These are phyloP conservation scores for Solanum megistacrolobum DNA, from an alignment of 257 asterid species.

Conservation along the genomic window DNA sequence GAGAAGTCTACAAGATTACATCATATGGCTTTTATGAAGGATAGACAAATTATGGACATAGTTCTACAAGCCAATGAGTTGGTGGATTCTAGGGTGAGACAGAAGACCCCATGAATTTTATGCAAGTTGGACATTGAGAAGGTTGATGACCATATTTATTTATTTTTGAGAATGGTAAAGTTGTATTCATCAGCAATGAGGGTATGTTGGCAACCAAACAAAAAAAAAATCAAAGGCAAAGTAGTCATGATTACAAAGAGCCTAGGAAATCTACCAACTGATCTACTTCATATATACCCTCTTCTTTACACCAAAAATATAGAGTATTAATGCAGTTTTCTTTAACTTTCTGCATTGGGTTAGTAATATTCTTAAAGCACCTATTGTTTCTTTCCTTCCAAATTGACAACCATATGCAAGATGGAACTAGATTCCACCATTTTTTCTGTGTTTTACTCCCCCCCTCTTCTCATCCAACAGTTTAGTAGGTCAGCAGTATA, in stretches of 20 bases:
- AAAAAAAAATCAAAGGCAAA: not conserved
- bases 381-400: not conserved
- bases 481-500: not conserved
- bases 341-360: not conserved
- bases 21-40: rapidly evolving
- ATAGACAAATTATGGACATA: not conserved
- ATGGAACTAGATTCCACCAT: not conserved
- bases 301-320: not conserved
- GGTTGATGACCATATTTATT: not conserved
- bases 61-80: not conserved
- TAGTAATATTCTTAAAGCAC: not conserved
- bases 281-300: not conserved
- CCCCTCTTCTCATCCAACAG: not conserved
- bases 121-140: not conserved
- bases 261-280: not conserved
- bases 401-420: not conserved
- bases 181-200: not conserved
- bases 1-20: not conserved
- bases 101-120: not conserved
- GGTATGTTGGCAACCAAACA: not conserved
- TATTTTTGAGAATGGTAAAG: not conserved
- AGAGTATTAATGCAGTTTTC: not conserved
- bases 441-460: not conserved
- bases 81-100: not conserved
- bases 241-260: not conserved